Base-by-base conservation (phyloP, 441 rosid genomes). In the Corymbia citriodora region DNA sequence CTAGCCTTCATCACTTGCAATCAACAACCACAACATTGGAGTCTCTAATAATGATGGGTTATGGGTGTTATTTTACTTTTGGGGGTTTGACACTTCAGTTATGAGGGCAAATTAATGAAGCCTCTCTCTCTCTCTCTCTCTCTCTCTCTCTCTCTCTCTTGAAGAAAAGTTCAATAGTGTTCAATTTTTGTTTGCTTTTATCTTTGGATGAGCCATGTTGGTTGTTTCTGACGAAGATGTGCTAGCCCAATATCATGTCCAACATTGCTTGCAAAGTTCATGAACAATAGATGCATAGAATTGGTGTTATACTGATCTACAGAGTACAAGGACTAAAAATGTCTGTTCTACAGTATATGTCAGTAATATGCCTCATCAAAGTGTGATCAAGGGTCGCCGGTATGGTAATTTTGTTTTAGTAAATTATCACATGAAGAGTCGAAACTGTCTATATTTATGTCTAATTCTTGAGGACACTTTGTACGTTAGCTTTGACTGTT, bases 101-200 rank as follows among this genome's bases (percentile, higher is more conserved):
- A 50, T 74, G 49, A 40, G 29, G 29, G 23, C 29, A 74, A 74
- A 40, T 21, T 25, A 40, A 6, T 40, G 16, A 21, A 40, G 50
- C 83, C 83, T 74, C 29, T 21, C 83, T 21, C 27, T 70, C 82
- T 5, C 49, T 4, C 23, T 8, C 12, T 5, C 23, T 0, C 10
- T 4, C 6, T 0, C 40, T 0, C 10, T n/a, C 74, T 9, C 45
- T 5, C 81, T 8, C 25, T 21, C 0, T 70, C 36, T 36, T 21
- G 4, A 74, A 74, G 29, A 3, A 27, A 8, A 2, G 50, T 40
- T 10, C 29, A 6, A 72, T 72, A 10, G 3, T 36, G 83, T 74
- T 74, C 29, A 40, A 40, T 74, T 40, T 74, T 40, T 10, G 5
- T 40, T 21, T 21, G 83, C 50, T 72, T 72, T 74, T 74, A 74